Percentiles rank a stretch among this genome's conserved stretches.
These are phyloP conservation scores for Solanum chaucha DNA, from an alignment of 257 asterid species.

Conservation along the genomic window DNA sequence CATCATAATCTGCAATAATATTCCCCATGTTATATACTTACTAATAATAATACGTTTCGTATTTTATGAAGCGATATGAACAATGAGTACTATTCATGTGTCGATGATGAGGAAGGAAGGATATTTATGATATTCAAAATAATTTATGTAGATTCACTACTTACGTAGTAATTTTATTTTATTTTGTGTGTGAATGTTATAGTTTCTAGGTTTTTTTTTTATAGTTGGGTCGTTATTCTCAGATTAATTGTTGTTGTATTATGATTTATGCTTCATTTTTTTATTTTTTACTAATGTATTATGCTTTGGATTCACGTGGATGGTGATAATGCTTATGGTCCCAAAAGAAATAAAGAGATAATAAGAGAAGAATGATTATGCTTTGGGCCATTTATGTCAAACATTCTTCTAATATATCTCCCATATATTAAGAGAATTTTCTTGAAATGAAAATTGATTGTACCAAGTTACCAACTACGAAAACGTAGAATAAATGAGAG, in stretches of 20 bases:
- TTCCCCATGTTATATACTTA: neutral
- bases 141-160: no score
- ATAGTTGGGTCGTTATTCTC: no score
- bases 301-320: neutral
- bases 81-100: neutral
- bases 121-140: neutral
- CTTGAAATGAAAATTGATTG: no score
- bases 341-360: neutral
- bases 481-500: neutral
- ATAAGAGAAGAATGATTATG: neutral
- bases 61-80: neutral
- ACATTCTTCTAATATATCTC: neutral
- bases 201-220: neutral
- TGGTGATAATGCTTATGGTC: no score
- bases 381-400: neutral
- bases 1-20: constrained; percentile 22
- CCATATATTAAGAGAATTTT: neutral
- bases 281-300: neutral
- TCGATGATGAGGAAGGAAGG: neutral
- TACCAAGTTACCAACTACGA: no score
- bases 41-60: neutral
- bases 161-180: neutral
- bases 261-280: no score
- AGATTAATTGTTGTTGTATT: no score
- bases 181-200: neutral